Conservation (phyloP, 73 alveolate species). For the Paramecium sexaurelia region DNA sequence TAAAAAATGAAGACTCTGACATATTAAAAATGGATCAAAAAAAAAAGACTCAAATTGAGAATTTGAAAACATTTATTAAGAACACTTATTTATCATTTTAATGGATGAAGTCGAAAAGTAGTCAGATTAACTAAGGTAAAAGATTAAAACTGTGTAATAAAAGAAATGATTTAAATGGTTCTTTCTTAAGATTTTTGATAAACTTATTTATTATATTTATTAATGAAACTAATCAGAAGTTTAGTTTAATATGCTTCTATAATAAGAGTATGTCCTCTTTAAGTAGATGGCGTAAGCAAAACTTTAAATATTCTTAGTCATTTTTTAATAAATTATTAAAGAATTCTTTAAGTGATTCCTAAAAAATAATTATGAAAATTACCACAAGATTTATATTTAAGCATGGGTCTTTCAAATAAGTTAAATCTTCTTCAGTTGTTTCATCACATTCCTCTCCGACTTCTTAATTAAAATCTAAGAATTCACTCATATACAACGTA, state of each 20-base stretch:
- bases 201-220: neutral
- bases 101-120: slow-evolving; percentile 43
- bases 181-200: neutral
- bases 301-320: slow-evolving; percentile 83
- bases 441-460: slow-evolving; percentile 96
- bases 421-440: slow-evolving; percentile 91
- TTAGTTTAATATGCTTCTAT: slow-evolving; percentile 71
- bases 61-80: slow-evolving; percentile 23
- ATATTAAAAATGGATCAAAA: too few relatives aligned
- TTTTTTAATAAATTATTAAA: slow-evolving; percentile 76
- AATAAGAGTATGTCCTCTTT: slow-evolving; percentile 89
- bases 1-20: too few relatives aligned
- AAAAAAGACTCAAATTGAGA: slow-evolving; percentile 28
- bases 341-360: slow-evolving; percentile 78
- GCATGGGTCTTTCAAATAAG: slow-evolving; percentile 84
- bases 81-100: neutral
- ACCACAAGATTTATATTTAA: slow-evolving; percentile 81
- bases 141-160: slow-evolving; percentile 20
- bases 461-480: slow-evolving; percentile 96
- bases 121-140: slow-evolving; percentile 29
- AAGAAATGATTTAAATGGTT: neutral
- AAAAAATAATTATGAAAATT: neutral
- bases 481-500: slow-evolving; percentile 92
- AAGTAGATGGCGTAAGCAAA: slow-evolving; percentile 84
- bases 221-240: slow-evolving; percentile 20